Evolutionary conservation across 2,329 filamentous ascomycete genomes (phyloP), one percentile per base, ranked within the genome.

Genomic region (Annulohypoxylon truncatum): DNA sequence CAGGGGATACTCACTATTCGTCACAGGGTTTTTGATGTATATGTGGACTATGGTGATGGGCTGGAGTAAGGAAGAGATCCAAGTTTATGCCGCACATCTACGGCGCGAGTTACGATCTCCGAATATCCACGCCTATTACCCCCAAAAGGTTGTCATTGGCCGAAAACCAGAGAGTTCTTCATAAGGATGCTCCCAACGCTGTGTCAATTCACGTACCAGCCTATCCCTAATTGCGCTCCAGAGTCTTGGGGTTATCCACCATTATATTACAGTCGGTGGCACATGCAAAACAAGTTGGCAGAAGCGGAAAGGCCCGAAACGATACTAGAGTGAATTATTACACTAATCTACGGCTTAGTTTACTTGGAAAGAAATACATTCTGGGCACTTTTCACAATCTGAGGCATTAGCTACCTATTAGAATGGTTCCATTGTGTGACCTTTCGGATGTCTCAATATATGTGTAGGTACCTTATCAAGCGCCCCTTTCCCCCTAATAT

Each of bases 21-120:
- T 7, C 8, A 2, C 18, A 76, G 75, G 75, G 0, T 76, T 75
- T 47, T 47, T 76, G 15, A 62, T 72, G 9, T 75, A 72, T 35
- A 61, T 76, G 58, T 76, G 74, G 75, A 74, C 64, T 7, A 69
- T 46, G 4, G 67, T 71, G 15, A 64, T 76, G 59, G 70, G 69
- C 18, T 75, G 74, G 73, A 63, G 66, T 6, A 67, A 63, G 35
- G 73, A 74, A 40, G 75, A 76, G 58, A 72, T 76, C 40, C 68
- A 72, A 8, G 70, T 76, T 5, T 76, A 74, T 22, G 68, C 73
- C 5, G 73, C 73, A 20, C 72, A 74, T 40, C 50, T 76, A n/a
- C 72, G 75, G 8, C 70, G 69, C 9, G 75, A 76, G 50, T 50
- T 76, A 64, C 71, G 67, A 7, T 73, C 72, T 10, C 68, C 62